phyloP scores from a whole-genome alignment of 176 grass and related monocot genomes.

The Lolium multiflorum region DNA sequence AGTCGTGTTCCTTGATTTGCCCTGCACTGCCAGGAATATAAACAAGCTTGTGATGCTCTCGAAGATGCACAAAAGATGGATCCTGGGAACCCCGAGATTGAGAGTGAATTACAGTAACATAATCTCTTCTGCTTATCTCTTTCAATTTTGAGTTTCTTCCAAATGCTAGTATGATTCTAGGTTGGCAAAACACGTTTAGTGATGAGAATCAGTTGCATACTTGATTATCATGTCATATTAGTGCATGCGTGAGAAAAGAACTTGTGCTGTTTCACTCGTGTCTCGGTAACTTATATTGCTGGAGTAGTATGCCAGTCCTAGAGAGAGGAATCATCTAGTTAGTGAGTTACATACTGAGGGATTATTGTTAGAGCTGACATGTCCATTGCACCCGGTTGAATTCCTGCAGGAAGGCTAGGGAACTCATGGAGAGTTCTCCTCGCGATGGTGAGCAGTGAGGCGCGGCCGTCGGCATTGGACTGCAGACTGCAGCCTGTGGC shows the following conservation, averaged over 20 bases:
- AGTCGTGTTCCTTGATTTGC: background rate
- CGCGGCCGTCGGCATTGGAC: background rate
- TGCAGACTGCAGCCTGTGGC: background rate
- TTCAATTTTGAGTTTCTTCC: background rate
- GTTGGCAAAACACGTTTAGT: background rate
- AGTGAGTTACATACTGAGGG: constrained; percentile 30
- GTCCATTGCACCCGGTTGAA: background rate
- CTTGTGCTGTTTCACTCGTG: background rate
- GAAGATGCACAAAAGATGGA: constrained; percentile 41
- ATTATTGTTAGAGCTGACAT: constrained; percentile 40
- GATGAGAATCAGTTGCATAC: background rate
- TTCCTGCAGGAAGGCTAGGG: constrained; percentile 30
- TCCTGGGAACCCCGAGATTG: constrained; percentile 30
- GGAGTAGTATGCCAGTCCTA: background rate
- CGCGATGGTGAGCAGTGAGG: background rate
- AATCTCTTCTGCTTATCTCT: background rate
- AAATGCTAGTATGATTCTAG: background rate
- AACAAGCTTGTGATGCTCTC: constrained; percentile 41
- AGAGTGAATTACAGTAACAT: constrained; percentile 27
- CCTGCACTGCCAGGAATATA: constrained; percentile 20
- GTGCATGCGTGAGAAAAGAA: background rate
- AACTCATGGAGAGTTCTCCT: background rate
- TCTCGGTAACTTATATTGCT: background rate
- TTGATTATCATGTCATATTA: background rate
- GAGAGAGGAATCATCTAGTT: background rate